Evolutionary conservation across 306 rosid genomes (phyloP), one percentile per base, ranked within the genome.

Genomic region (Glycyrrhiza uralensis): DNA sequence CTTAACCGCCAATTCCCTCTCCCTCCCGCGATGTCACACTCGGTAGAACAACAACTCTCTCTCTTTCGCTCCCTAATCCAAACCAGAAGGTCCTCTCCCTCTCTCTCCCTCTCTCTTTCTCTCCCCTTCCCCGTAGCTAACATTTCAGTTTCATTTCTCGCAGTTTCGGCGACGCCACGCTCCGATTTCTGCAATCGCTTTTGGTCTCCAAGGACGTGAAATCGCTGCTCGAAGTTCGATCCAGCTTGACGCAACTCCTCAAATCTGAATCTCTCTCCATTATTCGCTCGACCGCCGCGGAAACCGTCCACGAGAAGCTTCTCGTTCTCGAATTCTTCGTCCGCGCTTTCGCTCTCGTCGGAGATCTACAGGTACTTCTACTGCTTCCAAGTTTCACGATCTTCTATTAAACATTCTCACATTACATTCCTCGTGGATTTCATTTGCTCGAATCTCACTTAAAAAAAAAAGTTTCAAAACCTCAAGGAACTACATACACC

Each of bases 271-370:
- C 85, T 3, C 64, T 82, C 46, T 64, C 82, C 19, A 45, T 72
- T 26, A 75, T 91, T 12, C 79, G 80, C 6, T 89, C 90, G 13
- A 72, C 78, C 22, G 56, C 76, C 1, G 60, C 78, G 4, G 87
- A 94, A 79, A 36, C 86, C 38, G 71, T 84, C 18, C 85, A 65
- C 35, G 81, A 89, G 56, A 91, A 87, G 88, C 95, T 91, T 73
- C 38, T 87, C 17, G 78, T 81, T 39, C 85, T 94, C 65, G 88
- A 94, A 4, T 94, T 89, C 80, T 80, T 91, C 22, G 91, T 91
- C 66, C 87, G 71, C 18, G 85, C 92, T 60, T 94, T 87, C 46
- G 88, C 88, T 23, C 85, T 91, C 52, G 69, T 86, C 26, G 95
- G 92, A 44, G 97, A 94, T 69, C 75, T 59, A 36, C 89, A 89